Evolutionary conservation across 306 rosid genomes (phyloP), one percentile per base, ranked within the genome.

Genomic region (Parietaria judaica): DNA sequence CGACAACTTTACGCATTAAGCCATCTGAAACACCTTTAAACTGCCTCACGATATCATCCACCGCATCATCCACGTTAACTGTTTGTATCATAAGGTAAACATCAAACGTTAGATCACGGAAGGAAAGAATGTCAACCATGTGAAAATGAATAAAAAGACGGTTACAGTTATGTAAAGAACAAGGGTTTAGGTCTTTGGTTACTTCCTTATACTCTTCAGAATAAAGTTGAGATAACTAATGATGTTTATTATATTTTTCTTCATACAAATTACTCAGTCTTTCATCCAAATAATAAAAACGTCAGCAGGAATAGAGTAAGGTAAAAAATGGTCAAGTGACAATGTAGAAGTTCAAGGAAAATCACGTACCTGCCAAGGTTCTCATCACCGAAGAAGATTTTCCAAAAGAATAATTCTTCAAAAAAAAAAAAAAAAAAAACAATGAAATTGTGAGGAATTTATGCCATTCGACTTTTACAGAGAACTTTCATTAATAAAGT

Each of bases 11-110:
- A 60, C 86, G 81, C 78, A 68, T 72, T 64, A 88, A 78, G 65
- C 97, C 97, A 78, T 78, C 99, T 58, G 99, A 94, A 78, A 84
- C 97, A 47, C 90, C 99, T 80, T 82, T 86, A 70, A 94, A 88
- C 72, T 94, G 99, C 51, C 95, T 84, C 65, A 89, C 90, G 72
- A 88, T 86, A 73, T 88, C 97, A 73, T 94, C 99, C 83, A 86
- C 76, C 36, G 99, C 99, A 78, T 83, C 97, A 71, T 94, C 99
- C 65, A 88, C 94, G 61, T 84, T 88, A 62, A 94, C 99, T 94
- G 90, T 57, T 71, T 51, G 31, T 65, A 36, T 51, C 59, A 46
- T 43, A 74, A 38, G 46, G 8, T 13, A 64, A 60, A 8, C 66
- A 46, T 53, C 51, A 41, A 65, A 51, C 31, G 41, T 36, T 69